phyloP scores from a whole-genome alignment of 2,329 filamentous ascomycete species.

The Talaromyces sp. region DNA sequence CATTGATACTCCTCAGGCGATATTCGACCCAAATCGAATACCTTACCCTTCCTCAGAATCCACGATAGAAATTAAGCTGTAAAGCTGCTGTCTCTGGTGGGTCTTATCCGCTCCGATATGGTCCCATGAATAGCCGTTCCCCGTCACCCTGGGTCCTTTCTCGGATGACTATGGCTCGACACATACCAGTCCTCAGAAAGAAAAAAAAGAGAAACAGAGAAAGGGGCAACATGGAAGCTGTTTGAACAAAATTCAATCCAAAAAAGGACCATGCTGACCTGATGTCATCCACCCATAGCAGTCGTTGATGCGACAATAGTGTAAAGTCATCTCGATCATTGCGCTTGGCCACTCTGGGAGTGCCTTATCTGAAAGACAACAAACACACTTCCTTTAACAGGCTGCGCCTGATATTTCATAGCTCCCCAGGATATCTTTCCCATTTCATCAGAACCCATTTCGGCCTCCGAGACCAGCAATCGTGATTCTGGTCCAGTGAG shows the following conservation, averaged over 20 bases:
- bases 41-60: not conserved
- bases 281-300: slow-evolving; percentile 24
- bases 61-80: slow-evolving; percentile 7
- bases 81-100: slow-evolving; percentile 19
- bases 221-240: too few relatives aligned
- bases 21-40: not conserved
- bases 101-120: slow-evolving; percentile 21
- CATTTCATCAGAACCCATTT: not conserved
- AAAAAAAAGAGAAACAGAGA: not conserved
- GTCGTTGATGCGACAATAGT: slow-evolving; percentile 21
- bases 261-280: slow-evolving; percentile 26
- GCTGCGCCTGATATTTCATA: not conserved
- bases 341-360: slow-evolving; percentile 4
- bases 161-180: slow-evolving; percentile 1
- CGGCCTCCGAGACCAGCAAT: not conserved
- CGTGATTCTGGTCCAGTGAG: not conserved
- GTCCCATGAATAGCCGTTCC: slow-evolving; percentile 23
- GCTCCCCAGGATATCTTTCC: not conserved
- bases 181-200: not conserved
- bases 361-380: not conserved
- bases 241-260: too few relatives aligned
- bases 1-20: slow-evolving; percentile 1
- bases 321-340: slow-evolving; percentile 1
- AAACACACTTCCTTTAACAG: not conserved
- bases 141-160: slow-evolving; percentile 24